Percentiles rank a stretch among this genome's conserved stretches.
These are phyloP conservation scores for Maudiozyma turicensis DNA, from an alignment of 805 yeast genomes.

Conservation along the genomic window DNA sequence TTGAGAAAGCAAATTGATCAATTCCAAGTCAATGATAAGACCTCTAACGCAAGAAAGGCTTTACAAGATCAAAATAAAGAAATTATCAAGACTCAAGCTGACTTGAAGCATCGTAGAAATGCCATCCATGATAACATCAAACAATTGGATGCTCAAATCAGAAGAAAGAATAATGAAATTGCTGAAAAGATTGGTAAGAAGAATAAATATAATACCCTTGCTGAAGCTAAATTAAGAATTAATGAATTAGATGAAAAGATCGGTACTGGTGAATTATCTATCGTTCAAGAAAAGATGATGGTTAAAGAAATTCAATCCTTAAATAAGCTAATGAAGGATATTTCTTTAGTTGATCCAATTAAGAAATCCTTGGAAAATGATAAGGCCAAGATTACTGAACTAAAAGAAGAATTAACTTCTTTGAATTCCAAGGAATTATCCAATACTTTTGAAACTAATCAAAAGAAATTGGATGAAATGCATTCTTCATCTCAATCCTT, in stretches of 20 bases:
- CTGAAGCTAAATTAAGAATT: slow-evolving; percentile 62
- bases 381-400: slow-evolving; percentile 61
- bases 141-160: slow-evolving; percentile 55
- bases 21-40: slow-evolving; percentile 37
- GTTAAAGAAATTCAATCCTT: slow-evolving; percentile 79
- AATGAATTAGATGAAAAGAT: slow-evolving; percentile 59
- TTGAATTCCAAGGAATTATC: slow-evolving; percentile 55
- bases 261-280: slow-evolving; percentile 67
- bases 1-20: slow-evolving; percentile 46
- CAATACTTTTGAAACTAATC: slow-evolving; percentile 56
- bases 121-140: slow-evolving; percentile 56
- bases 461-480: slow-evolving; percentile 60
- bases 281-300: slow-evolving; percentile 82
- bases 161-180: slow-evolving; percentile 68
- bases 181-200: slow-evolving; percentile 36
- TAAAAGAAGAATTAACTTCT: slow-evolving; percentile 56
- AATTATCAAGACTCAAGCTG: slow-evolving; percentile 38
- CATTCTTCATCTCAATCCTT: slow-evolving; percentile 48
- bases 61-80: slow-evolving; percentile 39
- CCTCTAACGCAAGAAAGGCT: slow-evolving; percentile 45
- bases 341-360: slow-evolving; percentile 58
- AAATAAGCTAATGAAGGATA: slow-evolving; percentile 73
- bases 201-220: slow-evolving; percentile 57
- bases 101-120: slow-evolving; percentile 38
- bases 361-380: slow-evolving; percentile 76